These are phyloP conservation scores for Metarhizium anisopliae DNA, from an alignment of 2,329 filamentous ascomycete species.

Conservation along the genomic window DNA sequence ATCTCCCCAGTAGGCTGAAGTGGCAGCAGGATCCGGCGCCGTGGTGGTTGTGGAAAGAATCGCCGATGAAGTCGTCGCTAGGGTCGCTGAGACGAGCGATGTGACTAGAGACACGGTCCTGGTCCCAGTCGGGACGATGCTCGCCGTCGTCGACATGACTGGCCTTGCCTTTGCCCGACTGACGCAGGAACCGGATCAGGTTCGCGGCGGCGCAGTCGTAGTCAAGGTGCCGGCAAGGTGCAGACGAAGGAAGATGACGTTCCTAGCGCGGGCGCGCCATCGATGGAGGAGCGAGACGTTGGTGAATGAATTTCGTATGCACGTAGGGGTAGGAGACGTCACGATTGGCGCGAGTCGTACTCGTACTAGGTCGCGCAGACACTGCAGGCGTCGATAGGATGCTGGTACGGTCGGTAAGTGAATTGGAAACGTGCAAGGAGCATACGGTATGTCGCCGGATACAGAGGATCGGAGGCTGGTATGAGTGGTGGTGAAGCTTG, in stretches of 20 bases:
- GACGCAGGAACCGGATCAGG: not conserved
- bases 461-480: too few relatives aligned
- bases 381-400: too few relatives aligned
- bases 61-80: conserved; percentile 2
- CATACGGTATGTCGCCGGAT: too few relatives aligned
- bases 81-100: not conserved
- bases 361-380: too few relatives aligned
- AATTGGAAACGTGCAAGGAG: too few relatives aligned
- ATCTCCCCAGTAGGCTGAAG: conserved; percentile 16
- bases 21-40: not conserved
- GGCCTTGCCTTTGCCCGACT: conserved; percentile 1
- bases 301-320: not conserved
- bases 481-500: too few relatives aligned
- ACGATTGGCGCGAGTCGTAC: too few relatives aligned
- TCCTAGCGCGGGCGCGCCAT: not conserved
- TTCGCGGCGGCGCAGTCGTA: not conserved
- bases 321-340: not conserved
- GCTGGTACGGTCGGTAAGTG: too few relatives aligned
- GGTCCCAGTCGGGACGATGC: conserved; percentile 4
- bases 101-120: not conserved
- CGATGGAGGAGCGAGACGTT: not conserved
- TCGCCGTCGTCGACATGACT: conserved; percentile 4
- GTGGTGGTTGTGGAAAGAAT: not conserved
- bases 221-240: not conserved
- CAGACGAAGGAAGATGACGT: not conserved